Conservation (phyloP, 1,284 basidiomycete genomes). For the Acaromyces ingoldii region DNA sequence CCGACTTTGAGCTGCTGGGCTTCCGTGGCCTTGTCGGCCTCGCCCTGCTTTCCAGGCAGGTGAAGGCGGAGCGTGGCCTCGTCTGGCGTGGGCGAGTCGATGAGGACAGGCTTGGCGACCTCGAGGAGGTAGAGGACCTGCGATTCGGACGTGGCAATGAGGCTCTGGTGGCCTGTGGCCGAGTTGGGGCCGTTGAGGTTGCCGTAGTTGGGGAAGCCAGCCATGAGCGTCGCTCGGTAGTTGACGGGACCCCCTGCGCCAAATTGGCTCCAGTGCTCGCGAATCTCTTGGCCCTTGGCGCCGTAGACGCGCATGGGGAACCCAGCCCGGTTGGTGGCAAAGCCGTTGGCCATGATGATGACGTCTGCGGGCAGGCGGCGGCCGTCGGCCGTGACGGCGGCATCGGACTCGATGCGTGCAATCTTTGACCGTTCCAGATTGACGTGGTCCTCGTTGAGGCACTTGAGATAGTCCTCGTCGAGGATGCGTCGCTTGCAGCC, state of each 20-base stretch:
- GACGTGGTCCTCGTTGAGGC: conserved; percentile 32
- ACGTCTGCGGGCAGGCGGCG: conserved; percentile 42
- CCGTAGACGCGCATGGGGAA: conserved; percentile 40
- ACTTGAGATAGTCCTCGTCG: conserved; percentile 41
- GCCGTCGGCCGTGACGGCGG: conserved; percentile 39
- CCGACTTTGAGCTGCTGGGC: conserved; percentile 8
- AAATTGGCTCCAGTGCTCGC: conserved; percentile 37
- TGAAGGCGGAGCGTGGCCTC: conserved; percentile 26
- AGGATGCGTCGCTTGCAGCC: conserved; percentile 46
- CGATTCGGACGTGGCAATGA: conserved; percentile 41
- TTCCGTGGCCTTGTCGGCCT: no score
- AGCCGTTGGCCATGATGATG: conserved; percentile 48
- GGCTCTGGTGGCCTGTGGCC: conserved; percentile 41
- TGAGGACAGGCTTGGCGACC: conserved; percentile 29
- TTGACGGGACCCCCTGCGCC: conserved; percentile 34
- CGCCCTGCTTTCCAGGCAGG: no score
- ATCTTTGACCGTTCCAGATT: conserved; percentile 30
- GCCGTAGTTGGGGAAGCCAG: conserved; percentile 46
- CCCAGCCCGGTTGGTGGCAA: conserved; percentile 28
- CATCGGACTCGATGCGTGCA: conserved; percentile 33
- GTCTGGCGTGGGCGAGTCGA: conserved; percentile 17
- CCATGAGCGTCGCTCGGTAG: conserved; percentile 37
- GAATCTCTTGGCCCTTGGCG: conserved; percentile 16
- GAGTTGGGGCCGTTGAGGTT: conserved; percentile 40
- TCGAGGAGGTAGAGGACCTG: conserved; percentile 28